These are phyloP conservation scores for Epichloe sibirici DNA, from an alignment of 2,329 filamentous ascomycete species.

Conservation along the genomic window DNA sequence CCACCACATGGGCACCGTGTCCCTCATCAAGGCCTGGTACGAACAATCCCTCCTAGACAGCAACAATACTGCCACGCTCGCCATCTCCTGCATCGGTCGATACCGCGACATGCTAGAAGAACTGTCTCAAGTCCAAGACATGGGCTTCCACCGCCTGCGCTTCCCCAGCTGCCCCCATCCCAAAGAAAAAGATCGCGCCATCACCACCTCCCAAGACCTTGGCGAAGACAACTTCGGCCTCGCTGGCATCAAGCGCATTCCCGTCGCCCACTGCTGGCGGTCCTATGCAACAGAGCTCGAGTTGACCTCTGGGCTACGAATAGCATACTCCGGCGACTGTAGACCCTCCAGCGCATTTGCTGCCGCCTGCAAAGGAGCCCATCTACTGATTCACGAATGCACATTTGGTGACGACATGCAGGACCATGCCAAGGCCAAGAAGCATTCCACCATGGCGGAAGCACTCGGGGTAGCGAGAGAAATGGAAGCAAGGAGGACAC, in stretches of 20 bases:
- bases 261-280: slow-evolving; percentile 67
- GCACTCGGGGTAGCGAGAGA: slow-evolving; percentile 62
- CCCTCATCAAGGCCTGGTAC: slow-evolving; percentile 75
- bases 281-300: slow-evolving; percentile 67
- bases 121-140: slow-evolving; percentile 66
- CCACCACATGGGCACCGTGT: slow-evolving; percentile 79
- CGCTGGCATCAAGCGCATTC: slow-evolving; percentile 50
- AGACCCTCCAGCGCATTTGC: slow-evolving; percentile 63
- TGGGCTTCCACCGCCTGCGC: slow-evolving; percentile 47
- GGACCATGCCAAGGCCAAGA: slow-evolving; percentile 73
- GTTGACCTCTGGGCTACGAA: slow-evolving; percentile 68
- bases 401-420: slow-evolving; percentile 83
- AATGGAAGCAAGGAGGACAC: slow-evolving; percentile 69
- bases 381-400: slow-evolving; percentile 86
- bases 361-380: slow-evolving; percentile 57
- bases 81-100: slow-evolving; percentile 54
- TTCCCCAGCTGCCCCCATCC: slow-evolving; percentile 19
- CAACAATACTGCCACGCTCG: slow-evolving; percentile 33
- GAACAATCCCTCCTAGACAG: slow-evolving; percentile 30
- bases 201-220: slow-evolving; percentile 23
- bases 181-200: slow-evolving; percentile 13
- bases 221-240: slow-evolving; percentile 46
- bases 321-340: slow-evolving; percentile 92
- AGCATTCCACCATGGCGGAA: slow-evolving; percentile 79
- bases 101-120: slow-evolving; percentile 73